Evolutionary conservation across 345 rosid genomes (phyloP).

Genomic region (Citrus sp.): DNA sequence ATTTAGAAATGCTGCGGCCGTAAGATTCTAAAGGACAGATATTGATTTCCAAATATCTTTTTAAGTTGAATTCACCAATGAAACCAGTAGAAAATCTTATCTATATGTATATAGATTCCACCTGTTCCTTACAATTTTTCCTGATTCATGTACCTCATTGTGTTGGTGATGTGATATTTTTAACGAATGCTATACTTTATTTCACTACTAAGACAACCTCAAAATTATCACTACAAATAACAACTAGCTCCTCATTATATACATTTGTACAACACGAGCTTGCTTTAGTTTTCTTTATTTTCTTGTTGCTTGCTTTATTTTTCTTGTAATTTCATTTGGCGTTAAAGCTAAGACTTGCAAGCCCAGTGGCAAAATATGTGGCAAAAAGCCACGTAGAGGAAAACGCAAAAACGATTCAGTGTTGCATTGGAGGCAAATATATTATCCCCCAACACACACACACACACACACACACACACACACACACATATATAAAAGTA

Average conservation of each 20-base stretch:
- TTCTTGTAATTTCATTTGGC: too few species aligned
- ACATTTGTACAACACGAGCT: background rate
- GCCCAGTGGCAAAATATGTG: too few species aligned
- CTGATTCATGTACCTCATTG: background rate
- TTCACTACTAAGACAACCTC: too few species aligned
- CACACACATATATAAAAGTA: rapidly evolving
- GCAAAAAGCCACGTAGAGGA: too few species aligned
- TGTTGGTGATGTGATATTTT: background rate
- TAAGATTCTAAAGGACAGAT: background rate
- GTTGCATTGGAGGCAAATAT: too few species aligned
- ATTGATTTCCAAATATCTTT: background rate
- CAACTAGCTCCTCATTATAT: background rate
- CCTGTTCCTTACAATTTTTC: background rate
- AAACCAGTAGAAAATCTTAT: background rate
- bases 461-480: too few species aligned
- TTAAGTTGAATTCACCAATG: background rate
- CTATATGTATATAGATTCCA: background rate
- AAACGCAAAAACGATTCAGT: too few species aligned
- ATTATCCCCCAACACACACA: too few species aligned
- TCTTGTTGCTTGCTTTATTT: too few species aligned
- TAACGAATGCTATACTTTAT: background rate
- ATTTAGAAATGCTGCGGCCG: too few species aligned
- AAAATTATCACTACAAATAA: background rate
- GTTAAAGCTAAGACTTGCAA: too few species aligned
- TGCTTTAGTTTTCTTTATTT: too few species aligned